Percentiles rank a stretch among this genome's conserved stretches.
These are phyloP conservation scores for Maudiozyma serrabonitensis DNA, from an alignment of 805 yeast species.

Conservation along the genomic window DNA sequence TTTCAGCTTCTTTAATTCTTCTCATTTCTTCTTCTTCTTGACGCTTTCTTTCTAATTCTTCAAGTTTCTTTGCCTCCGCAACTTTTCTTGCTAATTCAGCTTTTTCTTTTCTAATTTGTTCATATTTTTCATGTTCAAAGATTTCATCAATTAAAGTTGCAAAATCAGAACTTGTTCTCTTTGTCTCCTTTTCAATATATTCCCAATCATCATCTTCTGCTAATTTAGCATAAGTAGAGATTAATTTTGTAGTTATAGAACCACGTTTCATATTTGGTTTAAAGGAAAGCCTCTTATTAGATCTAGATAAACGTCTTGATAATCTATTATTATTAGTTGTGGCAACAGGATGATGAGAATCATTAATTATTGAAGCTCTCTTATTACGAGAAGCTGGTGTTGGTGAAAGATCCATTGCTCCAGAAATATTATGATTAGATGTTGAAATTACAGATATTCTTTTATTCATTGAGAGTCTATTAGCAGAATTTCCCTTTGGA, in stretches of 20 bases:
- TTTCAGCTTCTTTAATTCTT: conserved; percentile 16
- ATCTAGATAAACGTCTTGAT: conserved; percentile 18
- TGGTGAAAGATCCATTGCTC: conserved; percentile 16
- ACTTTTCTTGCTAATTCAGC: conserved; percentile 39
- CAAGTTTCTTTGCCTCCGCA: conserved; percentile 36
- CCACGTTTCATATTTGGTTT: conserved; percentile 44
- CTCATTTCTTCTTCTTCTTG: conserved; percentile 18
- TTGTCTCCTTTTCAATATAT: conserved; percentile 60
- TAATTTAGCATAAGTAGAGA: conserved; percentile 64
- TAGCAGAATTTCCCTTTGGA: conserved; percentile 15
- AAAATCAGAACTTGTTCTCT: conserved; percentile 68
- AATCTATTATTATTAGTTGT: background rate
- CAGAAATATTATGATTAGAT: conserved; percentile 14
- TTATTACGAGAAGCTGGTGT: conserved; percentile 25
- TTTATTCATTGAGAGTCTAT: conserved; percentile 6
- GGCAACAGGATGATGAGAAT: background rate
- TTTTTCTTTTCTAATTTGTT: conserved; percentile 40
- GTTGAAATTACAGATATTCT: conserved; percentile 21
- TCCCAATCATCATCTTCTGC: conserved; percentile 59
- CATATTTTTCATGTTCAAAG: conserved; percentile 61
- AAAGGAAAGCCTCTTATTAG: conserved; percentile 31
- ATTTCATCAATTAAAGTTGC: conserved; percentile 70
- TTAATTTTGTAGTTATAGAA: conserved; percentile 60
- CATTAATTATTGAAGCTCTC: conserved; percentile 14
- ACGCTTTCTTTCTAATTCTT: conserved; percentile 32